Base-by-base conservation (phyloP, 805 yeast species). In the Ogataea dorogensis region DNA sequence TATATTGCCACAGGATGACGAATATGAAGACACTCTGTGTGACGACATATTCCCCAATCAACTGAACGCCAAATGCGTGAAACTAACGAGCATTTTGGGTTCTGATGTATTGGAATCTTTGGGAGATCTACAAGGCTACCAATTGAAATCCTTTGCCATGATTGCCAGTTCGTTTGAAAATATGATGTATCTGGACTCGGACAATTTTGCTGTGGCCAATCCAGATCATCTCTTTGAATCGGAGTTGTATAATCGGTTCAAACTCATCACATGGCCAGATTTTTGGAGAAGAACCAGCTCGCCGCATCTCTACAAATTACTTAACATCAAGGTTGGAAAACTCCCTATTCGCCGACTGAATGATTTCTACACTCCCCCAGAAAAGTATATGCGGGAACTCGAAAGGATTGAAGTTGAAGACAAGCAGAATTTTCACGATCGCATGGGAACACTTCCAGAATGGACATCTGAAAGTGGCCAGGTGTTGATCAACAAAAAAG, bases 211-310 rank as follows among this genome's bases (percentile, higher is more conserved):
- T 2, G 64, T 70, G 19, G 51, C 55, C 25, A 64, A 67, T 43
- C 73, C 73, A 4, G 71, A 67, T 34, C 17, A 24, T 5, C 37
- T 64, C 6, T 57, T 64, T 17, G 38, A 43, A 1, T 51, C 62
- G 1, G 68, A 68, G 15, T 71, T 82, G 3, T 80, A 67, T 53
- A 40, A 48, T 18, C 54, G 61, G 10, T 58, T 63, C 24, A 83
- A 85, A 3, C 57, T 81, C 56, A 68, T 81, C 20, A 67, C 79
- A 2, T 81, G 88, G 88, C 89, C 88, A 1, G 88, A 81, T 59
- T 77, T 77, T 42, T 81, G 89, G 88, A 67, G 75, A 49, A 67
- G 89, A 41, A 74, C 83, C 4, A 75, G 85, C 0, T 68, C 82
- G 1, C 87, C 88, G 2, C 54, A 61, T 22, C 72, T 71, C 46